Percentiles rank a stretch among this genome's conserved stretches.
These are phyloP conservation scores for Linnemannia hyalina DNA, from an alignment of 192 early-diverging fungal species.

Conservation along the genomic window DNA sequence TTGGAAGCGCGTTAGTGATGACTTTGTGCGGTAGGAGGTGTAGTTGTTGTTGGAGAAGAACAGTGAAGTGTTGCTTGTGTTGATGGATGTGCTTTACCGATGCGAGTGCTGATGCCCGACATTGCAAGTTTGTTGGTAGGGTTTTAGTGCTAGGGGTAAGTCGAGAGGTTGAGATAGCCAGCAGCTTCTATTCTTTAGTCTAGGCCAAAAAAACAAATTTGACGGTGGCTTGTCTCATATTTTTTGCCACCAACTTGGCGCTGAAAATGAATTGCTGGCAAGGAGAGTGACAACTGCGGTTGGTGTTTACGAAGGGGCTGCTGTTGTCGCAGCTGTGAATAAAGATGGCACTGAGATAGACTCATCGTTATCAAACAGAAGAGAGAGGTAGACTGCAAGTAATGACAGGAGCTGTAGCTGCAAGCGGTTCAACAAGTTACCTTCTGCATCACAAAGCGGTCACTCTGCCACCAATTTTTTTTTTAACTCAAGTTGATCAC, in stretches of 20 bases:
- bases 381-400: no score
- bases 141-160: not conserved
- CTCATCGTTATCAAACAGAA: no score
- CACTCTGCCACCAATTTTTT: not conserved
- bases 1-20: not conserved
- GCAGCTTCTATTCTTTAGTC: not conserved
- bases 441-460: not conserved
- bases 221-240: not conserved
- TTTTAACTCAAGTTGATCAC: not conserved
- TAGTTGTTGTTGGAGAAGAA: not conserved
- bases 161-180: not conserved
- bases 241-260: no score
- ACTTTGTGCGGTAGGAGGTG: not conserved
- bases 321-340: no score
- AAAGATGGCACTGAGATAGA: no score
- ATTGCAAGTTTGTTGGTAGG: not conserved
- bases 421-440: no score
- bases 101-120: conserved; percentile 54
- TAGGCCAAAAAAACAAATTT: not conserved
- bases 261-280: no score
- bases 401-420: no score
- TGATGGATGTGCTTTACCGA: conserved; percentile 16
- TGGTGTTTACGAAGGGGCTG: no score
- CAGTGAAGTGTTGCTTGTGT: not conserved
- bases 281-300: no score